Conservation (phyloP, 148 eudicot genomes). For the Silene conica region DNA sequence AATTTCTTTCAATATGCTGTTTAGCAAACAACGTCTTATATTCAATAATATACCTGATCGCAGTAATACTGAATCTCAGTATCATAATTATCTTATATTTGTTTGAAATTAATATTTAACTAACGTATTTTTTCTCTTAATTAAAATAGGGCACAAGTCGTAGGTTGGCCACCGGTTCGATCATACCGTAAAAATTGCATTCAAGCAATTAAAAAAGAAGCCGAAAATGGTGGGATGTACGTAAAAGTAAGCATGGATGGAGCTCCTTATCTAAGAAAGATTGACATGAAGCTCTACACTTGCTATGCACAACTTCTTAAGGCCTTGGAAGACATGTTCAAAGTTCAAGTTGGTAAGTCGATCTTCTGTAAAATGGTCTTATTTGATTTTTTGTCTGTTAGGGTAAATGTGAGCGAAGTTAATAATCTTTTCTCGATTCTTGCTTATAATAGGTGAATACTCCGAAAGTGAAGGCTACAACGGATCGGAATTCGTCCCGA, state of each 20-base stretch:
- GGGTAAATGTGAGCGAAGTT: background rate
- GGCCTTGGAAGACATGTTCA: conserved; percentile 31
- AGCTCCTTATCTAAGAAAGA: conserved; percentile 38
- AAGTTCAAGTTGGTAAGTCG: conserved; percentile 31
- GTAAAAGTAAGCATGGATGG: conserved; percentile 44
- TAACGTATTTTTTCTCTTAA: background rate
- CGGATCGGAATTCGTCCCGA: conserved; percentile 26
- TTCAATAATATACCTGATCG: no score
- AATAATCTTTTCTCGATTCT: background rate
- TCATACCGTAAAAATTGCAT: conserved; percentile 31
- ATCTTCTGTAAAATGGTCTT: no score
- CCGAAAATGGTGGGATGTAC: conserved; percentile 22
- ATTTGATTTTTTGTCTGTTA: no score
- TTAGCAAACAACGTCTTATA: no score
- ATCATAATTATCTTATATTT: no score
- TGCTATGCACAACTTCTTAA: conserved; percentile 28
- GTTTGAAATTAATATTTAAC: no score
- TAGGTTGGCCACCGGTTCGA: conserved; percentile 41
- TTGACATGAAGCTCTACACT: conserved; percentile 32
- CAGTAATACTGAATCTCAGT: no score
- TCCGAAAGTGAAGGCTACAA: conserved; percentile 31
- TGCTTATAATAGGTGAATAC: conserved; percentile 19
- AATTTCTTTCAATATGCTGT: no score
- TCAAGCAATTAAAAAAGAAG: conserved; percentile 30
- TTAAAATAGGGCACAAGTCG: conserved; percentile 31